Conservation (phyloP, 1,284 basidiomycete species). For the Marasmius fiardii region DNA sequence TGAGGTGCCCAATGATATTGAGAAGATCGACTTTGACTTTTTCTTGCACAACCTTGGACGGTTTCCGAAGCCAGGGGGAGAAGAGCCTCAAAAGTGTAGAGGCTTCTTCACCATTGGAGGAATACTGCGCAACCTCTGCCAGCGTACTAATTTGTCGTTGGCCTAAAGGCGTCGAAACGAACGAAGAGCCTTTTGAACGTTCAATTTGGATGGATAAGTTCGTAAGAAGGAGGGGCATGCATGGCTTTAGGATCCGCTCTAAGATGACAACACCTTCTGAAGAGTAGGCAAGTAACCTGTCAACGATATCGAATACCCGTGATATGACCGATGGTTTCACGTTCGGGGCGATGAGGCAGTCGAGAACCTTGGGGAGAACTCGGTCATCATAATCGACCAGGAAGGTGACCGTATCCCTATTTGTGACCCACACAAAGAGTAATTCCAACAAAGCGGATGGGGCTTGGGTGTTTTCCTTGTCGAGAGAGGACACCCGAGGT, state of each 20-base stretch:
- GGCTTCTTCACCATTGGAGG: constrained; percentile 72
- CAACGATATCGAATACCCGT: constrained; percentile 85
- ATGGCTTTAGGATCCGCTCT: constrained; percentile 65
- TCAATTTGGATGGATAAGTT: constrained; percentile 76
- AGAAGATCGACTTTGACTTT: constrained; percentile 86
- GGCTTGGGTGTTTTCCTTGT: constrained; percentile 88
- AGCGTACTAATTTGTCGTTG: constrained; percentile 85
- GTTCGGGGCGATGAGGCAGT: constrained; percentile 76
- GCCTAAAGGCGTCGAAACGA: constrained; percentile 68
- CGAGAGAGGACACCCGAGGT: constrained; percentile 75
- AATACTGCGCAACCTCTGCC: constrained; percentile 76
- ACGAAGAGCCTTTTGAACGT: constrained; percentile 51
- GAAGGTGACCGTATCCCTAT: constrained; percentile 54
- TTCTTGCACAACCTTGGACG: constrained; percentile 78
- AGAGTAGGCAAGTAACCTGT: constrained; percentile 65
- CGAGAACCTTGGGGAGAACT: constrained; percentile 77
- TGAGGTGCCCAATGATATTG: constrained; percentile 70
- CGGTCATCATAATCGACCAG: constrained; percentile 71
- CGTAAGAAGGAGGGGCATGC: constrained; percentile 73
- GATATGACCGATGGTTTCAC: constrained; percentile 87
- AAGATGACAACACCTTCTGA: constrained; percentile 47
- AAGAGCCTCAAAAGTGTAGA: constrained; percentile 75
- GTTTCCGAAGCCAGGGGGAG: constrained; percentile 78
- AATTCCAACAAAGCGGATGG: constrained; percentile 90
- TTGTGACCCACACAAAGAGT: constrained; percentile 76